Percentiles rank a stretch among this genome's conserved stretches.
Conservation (phyloP, 306 rosid genomes). For the Arachis hypogaea region DNA sequence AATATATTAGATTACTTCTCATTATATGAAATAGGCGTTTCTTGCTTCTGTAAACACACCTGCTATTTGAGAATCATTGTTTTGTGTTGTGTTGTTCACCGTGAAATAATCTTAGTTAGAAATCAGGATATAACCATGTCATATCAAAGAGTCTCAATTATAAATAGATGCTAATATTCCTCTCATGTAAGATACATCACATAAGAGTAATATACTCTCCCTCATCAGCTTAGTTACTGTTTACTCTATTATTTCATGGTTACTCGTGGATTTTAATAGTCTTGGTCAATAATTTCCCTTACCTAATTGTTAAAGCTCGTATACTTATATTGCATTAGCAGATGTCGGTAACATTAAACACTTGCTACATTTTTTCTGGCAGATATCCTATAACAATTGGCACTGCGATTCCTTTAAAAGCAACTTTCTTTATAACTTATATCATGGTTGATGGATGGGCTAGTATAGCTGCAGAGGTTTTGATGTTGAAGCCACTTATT, state of each 20-base stretch:
- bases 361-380: slow-evolving; percentile 35
- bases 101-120: not conserved
- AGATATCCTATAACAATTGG: slow-evolving; percentile 84
- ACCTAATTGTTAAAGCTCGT: not conserved
- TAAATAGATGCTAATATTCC: too few species aligned
- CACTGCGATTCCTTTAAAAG: slow-evolving; percentile 76
- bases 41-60: not conserved
- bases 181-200: too few species aligned
- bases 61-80: slow-evolving; percentile 1
- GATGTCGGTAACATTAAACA: not conserved
- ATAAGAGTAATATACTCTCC: too few species aligned
- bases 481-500: slow-evolving; percentile 77
- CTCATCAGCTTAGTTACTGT: too few species aligned
- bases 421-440: slow-evolving; percentile 86
- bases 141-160: too few species aligned
- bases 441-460: slow-evolving; percentile 98
- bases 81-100: not conserved
- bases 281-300: not conserved
- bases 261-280: too few species aligned
- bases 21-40: not conserved
- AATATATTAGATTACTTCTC: not conserved
- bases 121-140: too few species aligned
- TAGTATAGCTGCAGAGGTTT: slow-evolving; percentile 82
- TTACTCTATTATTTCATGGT: too few species aligned
- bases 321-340: slow-evolving; percentile 1